These are phyloP conservation scores for Saccharum officinarum DNA, from an alignment of 176 grass and related monocot species.

Conservation along the genomic window DNA sequence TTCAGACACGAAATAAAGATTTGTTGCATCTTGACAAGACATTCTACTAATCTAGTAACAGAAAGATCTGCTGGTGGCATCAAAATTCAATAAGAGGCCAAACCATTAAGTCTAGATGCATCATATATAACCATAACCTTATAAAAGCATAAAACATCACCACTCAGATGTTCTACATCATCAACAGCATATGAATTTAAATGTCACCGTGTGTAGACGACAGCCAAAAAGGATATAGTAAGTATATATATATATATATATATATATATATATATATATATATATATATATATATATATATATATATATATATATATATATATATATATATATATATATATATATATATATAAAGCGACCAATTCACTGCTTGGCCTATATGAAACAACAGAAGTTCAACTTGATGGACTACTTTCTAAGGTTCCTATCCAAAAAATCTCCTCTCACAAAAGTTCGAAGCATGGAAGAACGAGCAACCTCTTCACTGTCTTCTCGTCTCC, in stretches of 20 bases:
- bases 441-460: background rate
- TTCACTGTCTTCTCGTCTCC: background rate
- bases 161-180: background rate
- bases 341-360: background rate
- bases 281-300: background rate
- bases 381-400: background rate
- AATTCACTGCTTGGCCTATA: background rate
- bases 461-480: constrained; percentile 4
- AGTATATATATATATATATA: background rate
- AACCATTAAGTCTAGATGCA: background rate
- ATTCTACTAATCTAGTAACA: background rate
- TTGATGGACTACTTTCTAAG: background rate
- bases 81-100: background rate
- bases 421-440: background rate
- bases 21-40: background rate
- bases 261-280: too few relatives aligned
- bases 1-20: background rate
- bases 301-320: background rate
- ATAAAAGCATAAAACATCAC: background rate
- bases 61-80: background rate
- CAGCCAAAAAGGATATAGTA: background rate
- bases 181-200: background rate
- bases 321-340: background rate
- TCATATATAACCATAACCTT: background rate
- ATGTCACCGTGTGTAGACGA: background rate